Conservation (phyloP, 257 asterid genomes). For the Verbascum thapsus region DNA sequence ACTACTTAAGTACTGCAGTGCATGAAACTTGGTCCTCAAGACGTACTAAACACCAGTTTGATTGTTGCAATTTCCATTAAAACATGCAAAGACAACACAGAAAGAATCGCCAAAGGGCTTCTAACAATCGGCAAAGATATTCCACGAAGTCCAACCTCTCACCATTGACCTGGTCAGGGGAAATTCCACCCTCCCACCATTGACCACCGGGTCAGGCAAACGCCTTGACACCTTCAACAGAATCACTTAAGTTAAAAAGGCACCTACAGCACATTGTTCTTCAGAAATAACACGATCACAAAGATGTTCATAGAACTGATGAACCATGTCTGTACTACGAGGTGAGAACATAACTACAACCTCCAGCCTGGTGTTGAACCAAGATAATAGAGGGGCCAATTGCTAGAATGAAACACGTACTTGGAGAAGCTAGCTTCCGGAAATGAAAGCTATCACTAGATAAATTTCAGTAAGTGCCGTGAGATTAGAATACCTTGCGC, state of each 20-base stretch:
- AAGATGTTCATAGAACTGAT: conserved; percentile 48
- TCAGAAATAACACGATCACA: conserved; percentile 59
- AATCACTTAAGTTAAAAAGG: conserved; percentile 81
- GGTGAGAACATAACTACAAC: conserved; percentile 40
- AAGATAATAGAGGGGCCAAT: conserved; percentile 9
- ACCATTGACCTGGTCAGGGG: conserved; percentile 68
- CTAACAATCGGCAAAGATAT: conserved; percentile 83
- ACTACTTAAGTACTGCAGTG: conserved; percentile 88
- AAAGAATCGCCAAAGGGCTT: conserved; percentile 93
- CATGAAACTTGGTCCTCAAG: conserved; percentile 94
- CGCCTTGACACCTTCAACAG: conserved; percentile 94
- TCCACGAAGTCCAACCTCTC: conserved; percentile 81
- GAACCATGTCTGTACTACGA: conserved; percentile 40
- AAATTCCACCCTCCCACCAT: conserved; percentile 85
- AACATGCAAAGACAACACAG: conserved; percentile 91
- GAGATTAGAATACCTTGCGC: background rate
- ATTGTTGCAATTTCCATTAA: conserved; percentile 91
- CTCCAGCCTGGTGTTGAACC: conserved; percentile 19
- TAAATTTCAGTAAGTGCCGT: background rate
- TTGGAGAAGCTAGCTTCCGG: no score
- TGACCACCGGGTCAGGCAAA: conserved; percentile 84
- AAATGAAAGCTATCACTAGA: background rate
- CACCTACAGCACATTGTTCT: conserved; percentile 55
- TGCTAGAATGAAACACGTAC: background rate
- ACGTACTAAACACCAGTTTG: conserved; percentile 98